Base-by-base conservation (phyloP, 768 basidiomycete species). In the Psilocybe cubensis region DNA sequence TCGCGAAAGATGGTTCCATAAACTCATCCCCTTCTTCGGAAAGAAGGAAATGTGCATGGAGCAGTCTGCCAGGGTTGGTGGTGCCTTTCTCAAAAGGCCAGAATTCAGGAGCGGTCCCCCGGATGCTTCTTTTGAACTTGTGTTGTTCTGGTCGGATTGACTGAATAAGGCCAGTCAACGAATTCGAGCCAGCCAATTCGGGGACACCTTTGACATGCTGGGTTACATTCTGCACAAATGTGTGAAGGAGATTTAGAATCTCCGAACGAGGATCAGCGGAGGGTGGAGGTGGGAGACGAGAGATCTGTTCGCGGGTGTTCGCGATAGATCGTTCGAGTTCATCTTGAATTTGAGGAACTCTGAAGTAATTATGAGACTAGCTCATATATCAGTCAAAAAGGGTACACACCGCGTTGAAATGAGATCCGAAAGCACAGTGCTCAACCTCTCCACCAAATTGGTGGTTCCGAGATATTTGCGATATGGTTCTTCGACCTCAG, bases 281-380 rank as follows among this genome's bases (percentile, higher is more conserved):
- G 0, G 87, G 86, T 0, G 80, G 76, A 23, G 70, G 78, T 0
- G 88, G 87, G 6, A 80, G 69, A 23, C 49, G 47, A 2, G 58
- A 25, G 3, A 81, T 56, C 1, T 56, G 53, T 0, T 65, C 53
- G 1, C 79, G 73, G 0, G 82, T 78, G 5, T 66, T 70, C 0
- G 66, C 58, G 0, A 88, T 77, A 0, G 79, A 69, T 0, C 67
- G 71, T 23, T 80, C 76, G 24, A 89, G 68, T 58, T 89, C 87
- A 0, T 81, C 74, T 47, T 84, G 80, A 8, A 90, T 83, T 57
- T 80, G 70, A 0, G 89, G 88, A 0, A 91, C 76, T 42, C 89
- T 91, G 14, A 5, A 24, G 20, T 68, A 73, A 2, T 17, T 12
- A 25, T 44, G 17, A 9, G 25, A 44, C 18, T 38, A 17, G 14